Base-by-base conservation (phyloP, 805 yeast species). In the Ogataea nitratoaversa region DNA sequence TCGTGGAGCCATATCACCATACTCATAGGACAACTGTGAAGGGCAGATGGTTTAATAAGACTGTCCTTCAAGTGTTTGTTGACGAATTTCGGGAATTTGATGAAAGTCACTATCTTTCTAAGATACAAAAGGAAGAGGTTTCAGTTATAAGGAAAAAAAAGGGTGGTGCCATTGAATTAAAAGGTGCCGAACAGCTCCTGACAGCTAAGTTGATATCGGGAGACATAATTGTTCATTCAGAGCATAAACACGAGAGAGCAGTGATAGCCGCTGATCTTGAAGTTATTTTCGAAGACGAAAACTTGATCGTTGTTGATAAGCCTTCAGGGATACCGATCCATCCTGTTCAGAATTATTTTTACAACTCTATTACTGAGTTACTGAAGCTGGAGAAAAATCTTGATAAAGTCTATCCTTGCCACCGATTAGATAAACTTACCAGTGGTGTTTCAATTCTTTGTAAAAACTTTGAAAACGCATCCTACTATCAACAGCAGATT, bases 261-360 rank as follows among this genome's bases (percentile, higher is more conserved):
- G 48, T 56, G 14, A 30, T 36, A 6, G 53, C 43, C 13, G 30
- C 31, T 16, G 12, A 34, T 2, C 40, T 53, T 6, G 42, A 47
- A 13, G 41, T 55, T 2, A 40, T 60, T 6, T 43, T 33, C 29
- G 56, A 57, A 34, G 54, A 53, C 32, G 50, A 50, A 7, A 20
- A 49, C 6, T 24, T 74, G 4, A 37, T 75, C 9, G 76, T 76
- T 19, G 64, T 72, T 7, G 60, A 70, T 43, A 76, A 76, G 47
- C 80, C 81, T 0, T 58, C 70, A 2, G 81, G 80, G 0, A 59
- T 75, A 2, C 79, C 81, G 1, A 70, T 78, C 2, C 81, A 76
- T 50, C 80, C 82, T 0, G 68, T 74, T 1, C 72, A 73, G 14
- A 66, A 59, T 36, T 75, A 69, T 45, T 51, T 52, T 36, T 65